Evolutionary conservation across 305 asterid species (phyloP), one percentile per base, ranked within the genome.

Genomic region (Fraxinus sp.): DNA sequence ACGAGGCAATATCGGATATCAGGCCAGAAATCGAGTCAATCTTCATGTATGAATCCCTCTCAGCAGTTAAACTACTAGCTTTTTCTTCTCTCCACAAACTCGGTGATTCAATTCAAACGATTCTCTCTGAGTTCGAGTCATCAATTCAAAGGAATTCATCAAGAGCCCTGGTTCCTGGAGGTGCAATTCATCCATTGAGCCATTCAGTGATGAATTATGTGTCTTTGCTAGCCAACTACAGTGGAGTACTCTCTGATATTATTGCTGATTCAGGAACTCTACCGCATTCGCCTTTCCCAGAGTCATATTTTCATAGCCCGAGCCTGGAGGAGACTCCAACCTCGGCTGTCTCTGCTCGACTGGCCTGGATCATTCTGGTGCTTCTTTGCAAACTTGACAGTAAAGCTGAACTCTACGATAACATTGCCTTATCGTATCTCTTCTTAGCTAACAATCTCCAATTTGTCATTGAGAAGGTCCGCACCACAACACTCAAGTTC

Each of bases 321-420:
- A 70, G 35, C 28, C 41, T 76, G 8, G 73, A 77, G 2, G 84
- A 78, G 16, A 20, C 52, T 39, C 83, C 82, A 78, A 79, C 70
- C 59, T 86, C 93, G n/a, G 88, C 86, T 7, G 84, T 86, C 14
- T 85, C 90, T 6, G 83, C 83, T 66, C 89, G 88, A 37, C 88
- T 89, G 46, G 97, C 94, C 32, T 90, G 97, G 95, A 86, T 92
- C 81, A 28, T 92, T 46, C 92, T 92, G 2, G 86, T 88, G 26
- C 93, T 92, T 2, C 92, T 92, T 24, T 92, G 97, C 85, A 92
- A 91, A 76, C 95, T 92, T 55, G 97, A 93, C 83, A 86, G 85
- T 77, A 93, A 89, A 85, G 88, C 95, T 13, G 84, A 88, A 39
- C 71, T 86, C 30, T 93, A 91, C 86, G 84, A 85, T 13, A 94